phyloP scores from a whole-genome alignment of 805 yeast species.

The Metschnikowia koreensis region DNA sequence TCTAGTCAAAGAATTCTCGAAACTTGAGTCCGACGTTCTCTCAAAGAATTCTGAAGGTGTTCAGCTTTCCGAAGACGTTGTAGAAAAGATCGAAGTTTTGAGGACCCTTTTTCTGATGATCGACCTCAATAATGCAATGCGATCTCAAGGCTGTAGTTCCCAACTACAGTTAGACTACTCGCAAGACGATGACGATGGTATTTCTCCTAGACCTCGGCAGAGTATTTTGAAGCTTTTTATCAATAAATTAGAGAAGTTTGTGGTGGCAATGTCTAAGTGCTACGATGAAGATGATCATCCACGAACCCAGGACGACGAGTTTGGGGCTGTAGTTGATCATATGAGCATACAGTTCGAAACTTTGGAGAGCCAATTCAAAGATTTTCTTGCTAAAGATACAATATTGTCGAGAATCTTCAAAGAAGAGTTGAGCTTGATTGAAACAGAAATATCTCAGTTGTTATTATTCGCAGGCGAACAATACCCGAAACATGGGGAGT shows the following conservation, averaged over 20 bases:
- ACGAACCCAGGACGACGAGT: background rate
- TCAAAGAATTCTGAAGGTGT: background rate
- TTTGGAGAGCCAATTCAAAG: background rate
- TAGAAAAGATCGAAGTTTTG: background rate
- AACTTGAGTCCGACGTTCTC: background rate
- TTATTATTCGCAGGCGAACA: background rate
- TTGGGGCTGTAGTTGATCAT: background rate
- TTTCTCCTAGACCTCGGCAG: background rate
- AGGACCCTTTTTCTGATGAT: background rate
- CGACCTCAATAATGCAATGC: background rate
- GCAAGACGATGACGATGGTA: background rate
- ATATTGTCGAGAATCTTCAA: background rate
- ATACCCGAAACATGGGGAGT: background rate
- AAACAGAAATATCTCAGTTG: background rate
- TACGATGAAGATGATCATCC: background rate
- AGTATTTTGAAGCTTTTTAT: background rate
- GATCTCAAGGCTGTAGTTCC: background rate
- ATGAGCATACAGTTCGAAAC: background rate
- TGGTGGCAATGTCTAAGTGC: background rate
- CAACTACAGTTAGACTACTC: background rate
- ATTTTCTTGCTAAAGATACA: background rate
- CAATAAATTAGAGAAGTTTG: background rate
- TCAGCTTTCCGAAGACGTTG: background rate
- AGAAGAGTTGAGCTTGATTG: background rate
- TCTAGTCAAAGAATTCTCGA: background rate